phyloP scores from a whole-genome alignment of 108 stramenopile species.

The Cylindrotheca fusiformis region DNA sequence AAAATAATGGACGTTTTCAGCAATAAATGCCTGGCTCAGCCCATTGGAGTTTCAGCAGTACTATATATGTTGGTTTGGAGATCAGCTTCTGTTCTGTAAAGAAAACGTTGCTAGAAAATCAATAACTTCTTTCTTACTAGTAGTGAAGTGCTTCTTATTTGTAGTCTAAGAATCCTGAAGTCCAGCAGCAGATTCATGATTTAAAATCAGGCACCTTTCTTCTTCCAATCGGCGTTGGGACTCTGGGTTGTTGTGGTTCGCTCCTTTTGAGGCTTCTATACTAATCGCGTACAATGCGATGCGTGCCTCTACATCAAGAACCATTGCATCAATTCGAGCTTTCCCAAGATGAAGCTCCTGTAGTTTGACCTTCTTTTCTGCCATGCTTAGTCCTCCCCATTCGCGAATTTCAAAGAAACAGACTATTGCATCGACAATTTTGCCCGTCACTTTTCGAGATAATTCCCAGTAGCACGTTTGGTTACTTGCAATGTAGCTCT shows the following conservation, averaged over 20 bases:
- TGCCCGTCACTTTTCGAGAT: background rate
- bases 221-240: background rate
- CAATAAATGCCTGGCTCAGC: too few species aligned
- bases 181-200: too few species aligned
- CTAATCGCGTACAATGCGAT: background rate
- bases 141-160: too few species aligned
- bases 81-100: too few species aligned
- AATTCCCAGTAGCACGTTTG: background rate
- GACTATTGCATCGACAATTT: background rate
- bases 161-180: too few species aligned
- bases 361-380: background rate
- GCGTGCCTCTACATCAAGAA: background rate
- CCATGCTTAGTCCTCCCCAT: background rate
- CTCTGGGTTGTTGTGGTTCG: background rate
- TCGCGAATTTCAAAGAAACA: background rate
- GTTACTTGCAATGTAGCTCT: background rate
- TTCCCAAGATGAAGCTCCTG: background rate
- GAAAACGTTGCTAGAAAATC: too few species aligned
- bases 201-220: too few species aligned
- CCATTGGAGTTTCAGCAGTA: too few species aligned
- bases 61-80: too few species aligned
- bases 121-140: too few species aligned
- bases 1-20: too few species aligned
- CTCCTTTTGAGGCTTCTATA: background rate
- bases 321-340: background rate